Evolutionary conservation across 2,329 filamentous ascomycete genomes (phyloP).

Genomic region (Colletotrichum lentis): DNA sequence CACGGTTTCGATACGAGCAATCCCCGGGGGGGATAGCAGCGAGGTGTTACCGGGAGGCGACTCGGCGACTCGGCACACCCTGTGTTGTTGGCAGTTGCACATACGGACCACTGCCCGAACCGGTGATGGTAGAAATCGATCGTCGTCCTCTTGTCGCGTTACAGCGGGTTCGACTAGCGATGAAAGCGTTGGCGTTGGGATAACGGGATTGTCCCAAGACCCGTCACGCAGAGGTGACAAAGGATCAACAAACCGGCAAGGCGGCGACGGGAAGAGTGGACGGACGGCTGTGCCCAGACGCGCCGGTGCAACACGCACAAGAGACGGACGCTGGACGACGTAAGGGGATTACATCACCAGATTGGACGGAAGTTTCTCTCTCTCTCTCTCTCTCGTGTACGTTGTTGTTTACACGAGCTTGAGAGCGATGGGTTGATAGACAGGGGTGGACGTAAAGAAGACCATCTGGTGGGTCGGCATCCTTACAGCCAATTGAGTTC

Average conservation of each 20-base stretch:
- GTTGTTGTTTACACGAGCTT: background rate
- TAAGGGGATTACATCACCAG: conserved; percentile 33
- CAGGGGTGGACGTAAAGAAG: background rate
- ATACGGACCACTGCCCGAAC: too few relatives aligned
- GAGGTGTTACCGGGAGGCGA: background rate
- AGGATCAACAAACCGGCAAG: background rate
- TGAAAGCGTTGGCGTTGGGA: conserved; percentile 7
- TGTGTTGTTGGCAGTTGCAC: background rate
- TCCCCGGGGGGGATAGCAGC: background rate
- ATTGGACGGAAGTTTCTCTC: too few relatives aligned
- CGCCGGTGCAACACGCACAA: conserved; percentile 27
- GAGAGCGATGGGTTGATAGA: background rate
- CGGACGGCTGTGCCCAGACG: conserved; percentile 27
- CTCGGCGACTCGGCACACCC: background rate
- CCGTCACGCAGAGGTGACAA: background rate
- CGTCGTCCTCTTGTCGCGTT: conserved; percentile 4
- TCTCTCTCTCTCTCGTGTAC: too few relatives aligned
- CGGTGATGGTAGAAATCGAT: background rate
- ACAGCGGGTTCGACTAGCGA: conserved; percentile 12
- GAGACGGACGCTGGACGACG: conserved; percentile 13
- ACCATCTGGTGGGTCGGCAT: too few relatives aligned
- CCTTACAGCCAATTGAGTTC: conserved; percentile 12
- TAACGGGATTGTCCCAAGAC: conserved; percentile 9
- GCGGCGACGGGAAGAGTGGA: background rate
- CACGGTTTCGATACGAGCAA: conserved; percentile 26